These are phyloP conservation scores for Leccinum pachyderme DNA, from an alignment of 1,284 basidiomycete species.

Conservation along the genomic window DNA sequence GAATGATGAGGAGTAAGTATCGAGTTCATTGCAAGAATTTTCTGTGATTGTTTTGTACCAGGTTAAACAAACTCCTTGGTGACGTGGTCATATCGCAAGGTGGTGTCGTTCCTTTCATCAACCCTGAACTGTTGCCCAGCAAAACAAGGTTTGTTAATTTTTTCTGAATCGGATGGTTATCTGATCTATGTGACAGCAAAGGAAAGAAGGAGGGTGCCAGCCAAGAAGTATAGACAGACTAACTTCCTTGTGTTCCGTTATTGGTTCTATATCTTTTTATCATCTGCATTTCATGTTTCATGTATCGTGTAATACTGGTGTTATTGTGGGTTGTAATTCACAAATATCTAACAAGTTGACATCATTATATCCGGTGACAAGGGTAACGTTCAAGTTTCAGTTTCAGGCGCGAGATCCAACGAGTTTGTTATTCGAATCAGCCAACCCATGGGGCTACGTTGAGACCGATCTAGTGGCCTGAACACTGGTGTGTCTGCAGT, in stretches of 20 bases:
- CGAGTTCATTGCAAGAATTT: conserved; percentile 11
- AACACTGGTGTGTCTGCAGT: too few species aligned
- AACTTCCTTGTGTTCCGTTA: conserved; percentile 11
- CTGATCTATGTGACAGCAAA: conserved; percentile 24
- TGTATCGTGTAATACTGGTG: conserved; percentile 30
- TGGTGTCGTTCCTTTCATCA: conserved; percentile 81
- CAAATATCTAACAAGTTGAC: conserved; percentile 3
- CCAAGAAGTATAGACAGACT: conserved; percentile 28
- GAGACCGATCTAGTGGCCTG: too few species aligned
- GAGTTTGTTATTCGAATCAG: too few species aligned
- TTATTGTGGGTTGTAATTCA: conserved; percentile 15
- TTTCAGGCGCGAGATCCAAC: too few species aligned
- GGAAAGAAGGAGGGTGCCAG: conserved; percentile 36
- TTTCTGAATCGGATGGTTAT: neutral
- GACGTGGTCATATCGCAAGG: conserved; percentile 88
- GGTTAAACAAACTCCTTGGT: conserved; percentile 75
- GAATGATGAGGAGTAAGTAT: conserved; percentile 77
- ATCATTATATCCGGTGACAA: neutral
- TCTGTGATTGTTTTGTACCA: conserved; percentile 25
- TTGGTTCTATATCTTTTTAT: conserved; percentile 28
- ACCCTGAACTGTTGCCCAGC: conserved; percentile 47
- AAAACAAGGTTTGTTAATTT: conserved; percentile 37
- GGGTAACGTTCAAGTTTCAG: too few species aligned
- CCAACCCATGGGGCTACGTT: too few species aligned
- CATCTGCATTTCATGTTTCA: conserved; percentile 24